These are phyloP conservation scores for Rhodocollybia butyracea DNA, from an alignment of 768 basidiomycete species.

Conservation along the genomic window DNA sequence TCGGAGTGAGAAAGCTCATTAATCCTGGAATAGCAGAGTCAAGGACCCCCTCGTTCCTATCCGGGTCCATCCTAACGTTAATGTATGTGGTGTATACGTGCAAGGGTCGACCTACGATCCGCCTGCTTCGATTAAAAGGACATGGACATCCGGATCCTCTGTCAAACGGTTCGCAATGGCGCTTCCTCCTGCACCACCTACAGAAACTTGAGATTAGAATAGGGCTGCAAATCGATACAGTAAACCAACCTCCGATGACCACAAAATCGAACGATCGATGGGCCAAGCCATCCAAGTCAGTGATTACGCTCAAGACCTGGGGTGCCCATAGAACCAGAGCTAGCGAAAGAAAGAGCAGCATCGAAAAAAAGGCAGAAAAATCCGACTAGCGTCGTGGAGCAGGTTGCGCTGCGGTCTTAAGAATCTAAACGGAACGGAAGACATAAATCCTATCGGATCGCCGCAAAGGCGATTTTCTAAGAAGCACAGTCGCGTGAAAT, in stretches of 20 bases:
- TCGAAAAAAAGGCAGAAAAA: too few relatives aligned
- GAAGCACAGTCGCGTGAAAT: too few relatives aligned
- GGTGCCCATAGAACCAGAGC: too few relatives aligned
- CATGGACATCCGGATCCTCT: slow-evolving; percentile 11
- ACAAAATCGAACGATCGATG: slow-evolving; percentile 8
- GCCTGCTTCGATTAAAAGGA: slow-evolving; percentile 26
- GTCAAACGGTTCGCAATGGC: slow-evolving; percentile 14
- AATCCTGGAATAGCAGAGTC: not conserved
- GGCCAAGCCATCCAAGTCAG: not conserved
- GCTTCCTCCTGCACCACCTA: slow-evolving; percentile 27
- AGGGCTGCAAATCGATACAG: not conserved
- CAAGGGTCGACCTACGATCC: slow-evolving; percentile 12
- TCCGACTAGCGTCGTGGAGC: too few relatives aligned
- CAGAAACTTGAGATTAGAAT: not conserved
- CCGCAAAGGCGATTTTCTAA: too few relatives aligned
- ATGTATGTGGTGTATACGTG: slow-evolving; percentile 11
- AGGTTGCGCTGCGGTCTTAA: too few relatives aligned
- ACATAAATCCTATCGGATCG: too few relatives aligned
- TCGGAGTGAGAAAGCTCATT: not conserved
- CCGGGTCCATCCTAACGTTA: slow-evolving; percentile 16
- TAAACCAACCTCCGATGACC: slow-evolving; percentile 8
- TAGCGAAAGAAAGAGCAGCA: too few relatives aligned
- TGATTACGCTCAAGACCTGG: too few relatives aligned
- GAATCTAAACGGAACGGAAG: too few relatives aligned
- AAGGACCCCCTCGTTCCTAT: slow-evolving; percentile 10